A percentile compares a stretch with the other conserved stretches of the same genome.
phyloP scores from a whole-genome alignment of 2,329 filamentous ascomycete genomes.

The Cadophora gregata region DNA sequence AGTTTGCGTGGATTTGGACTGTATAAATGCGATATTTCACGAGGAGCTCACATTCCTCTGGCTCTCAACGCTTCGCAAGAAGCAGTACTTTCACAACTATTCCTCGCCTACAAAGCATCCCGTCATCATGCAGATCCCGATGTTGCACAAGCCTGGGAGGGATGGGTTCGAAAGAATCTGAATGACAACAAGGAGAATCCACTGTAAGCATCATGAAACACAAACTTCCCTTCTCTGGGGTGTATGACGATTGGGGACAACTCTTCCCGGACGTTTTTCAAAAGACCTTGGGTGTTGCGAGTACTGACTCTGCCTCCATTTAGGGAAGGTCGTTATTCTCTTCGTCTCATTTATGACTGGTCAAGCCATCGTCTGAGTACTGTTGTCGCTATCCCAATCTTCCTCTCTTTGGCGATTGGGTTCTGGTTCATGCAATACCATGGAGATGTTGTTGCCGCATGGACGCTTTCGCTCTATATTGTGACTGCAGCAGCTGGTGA shows the following conservation, averaged over 20 bases:
- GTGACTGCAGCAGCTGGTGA: slow-evolving; percentile 37
- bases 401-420: slow-evolving; percentile 31
- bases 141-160: slow-evolving; percentile 32
- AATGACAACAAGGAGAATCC: slow-evolving; percentile 34
- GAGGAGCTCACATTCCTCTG: slow-evolving; percentile 33
- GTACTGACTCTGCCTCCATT: no score
- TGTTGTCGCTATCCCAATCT: slow-evolving; percentile 30
- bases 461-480: slow-evolving; percentile 37
- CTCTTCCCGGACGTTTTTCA: no score
- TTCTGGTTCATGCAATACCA: slow-evolving; percentile 34
- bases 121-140: slow-evolving; percentile 31
- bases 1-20: slow-evolving; percentile 33
- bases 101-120: slow-evolving; percentile 33
- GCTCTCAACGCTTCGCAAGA: slow-evolving; percentile 30
- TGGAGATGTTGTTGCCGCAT: slow-evolving; percentile 37
- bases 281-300: no score
- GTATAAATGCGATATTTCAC: slow-evolving; percentile 37
- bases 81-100: slow-evolving; percentile 31
- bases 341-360: slow-evolving; percentile 34
- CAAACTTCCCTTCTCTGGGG: neutral
- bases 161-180: slow-evolving; percentile 35
- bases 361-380: slow-evolving; percentile 34
- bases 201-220: neutral
- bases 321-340: slow-evolving; percentile 30
- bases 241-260: no score